These are phyloP conservation scores for Polyporus arcularius DNA, from an alignment of 768 basidiomycete genomes.

Conservation along the genomic window DNA sequence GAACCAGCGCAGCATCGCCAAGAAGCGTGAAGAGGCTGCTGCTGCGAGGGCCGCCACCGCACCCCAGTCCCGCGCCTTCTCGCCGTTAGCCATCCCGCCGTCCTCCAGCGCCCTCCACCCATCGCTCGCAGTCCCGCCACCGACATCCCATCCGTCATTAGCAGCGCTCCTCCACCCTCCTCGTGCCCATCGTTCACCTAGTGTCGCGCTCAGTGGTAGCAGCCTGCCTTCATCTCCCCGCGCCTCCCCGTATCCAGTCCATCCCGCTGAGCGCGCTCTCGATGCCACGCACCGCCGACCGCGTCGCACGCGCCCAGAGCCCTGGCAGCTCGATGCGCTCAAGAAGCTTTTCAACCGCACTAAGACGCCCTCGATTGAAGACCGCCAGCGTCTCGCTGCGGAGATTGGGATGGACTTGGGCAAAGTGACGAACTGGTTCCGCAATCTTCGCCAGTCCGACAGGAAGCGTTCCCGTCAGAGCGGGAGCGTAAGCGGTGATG, in stretches of 20 bases:
- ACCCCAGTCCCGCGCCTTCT: constrained; percentile 21
- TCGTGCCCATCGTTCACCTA: constrained; percentile 40
- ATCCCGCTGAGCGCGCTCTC: constrained; percentile 8
- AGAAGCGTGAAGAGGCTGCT: constrained; percentile 60
- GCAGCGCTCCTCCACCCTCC: constrained; percentile 35
- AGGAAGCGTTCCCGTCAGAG: constrained; percentile 62
- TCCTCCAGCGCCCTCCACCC: constrained; percentile 31
- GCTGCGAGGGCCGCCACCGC: constrained; percentile 24
- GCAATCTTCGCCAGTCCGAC: constrained; percentile 81
- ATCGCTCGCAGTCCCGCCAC: constrained; percentile 42
- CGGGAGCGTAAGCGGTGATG: constrained; percentile 36
- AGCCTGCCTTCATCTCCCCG: constrained; percentile 31
- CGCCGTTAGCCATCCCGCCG: constrained; percentile 31
- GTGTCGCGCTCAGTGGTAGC: constrained; percentile 23
- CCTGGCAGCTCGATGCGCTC: constrained; percentile 73
- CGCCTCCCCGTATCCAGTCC: constrained; percentile 26
- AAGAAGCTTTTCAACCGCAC: constrained; percentile 71
- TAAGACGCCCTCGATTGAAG: constrained; percentile 75
- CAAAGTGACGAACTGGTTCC: constrained; percentile 89
- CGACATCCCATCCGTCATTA: constrained; percentile 48
- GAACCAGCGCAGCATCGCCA: constrained; percentile 78
- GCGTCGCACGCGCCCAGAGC: constrained; percentile 76
- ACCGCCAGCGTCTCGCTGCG: constrained; percentile 69
- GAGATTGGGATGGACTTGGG: constrained; percentile 86
- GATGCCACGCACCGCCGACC: constrained; percentile 41